A percentile compares a stretch with the other conserved stretches of the same genome.
phyloP scores from a whole-genome alignment of 768 basidiomycete genomes.

The Phylloporus rhodoxanthus region DNA sequence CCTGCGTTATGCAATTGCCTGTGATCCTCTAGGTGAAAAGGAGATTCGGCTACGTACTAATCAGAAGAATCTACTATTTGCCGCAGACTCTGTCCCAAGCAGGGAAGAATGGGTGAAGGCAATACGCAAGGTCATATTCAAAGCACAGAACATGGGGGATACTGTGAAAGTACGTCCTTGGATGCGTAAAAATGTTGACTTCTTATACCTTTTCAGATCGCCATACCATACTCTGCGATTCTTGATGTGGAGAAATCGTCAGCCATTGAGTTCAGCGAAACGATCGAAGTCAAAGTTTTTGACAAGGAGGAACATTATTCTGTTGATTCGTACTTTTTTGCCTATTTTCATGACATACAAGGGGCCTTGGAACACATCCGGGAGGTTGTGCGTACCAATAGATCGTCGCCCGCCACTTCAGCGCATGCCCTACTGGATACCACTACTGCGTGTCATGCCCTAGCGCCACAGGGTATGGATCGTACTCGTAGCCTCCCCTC shows the following conservation, averaged over 20 bases:
- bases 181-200: background rate
- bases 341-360: slow-evolving; percentile 83
- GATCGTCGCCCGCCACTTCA: slow-evolving; percentile 25
- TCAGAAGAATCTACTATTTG: slow-evolving; percentile 65
- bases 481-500: slow-evolving; percentile 38
- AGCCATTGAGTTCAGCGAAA: slow-evolving; percentile 94
- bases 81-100: slow-evolving; percentile 75
- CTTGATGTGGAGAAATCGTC: slow-evolving; percentile 83
- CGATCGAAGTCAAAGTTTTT: slow-evolving; percentile 88
- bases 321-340: slow-evolving; percentile 88
- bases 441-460: slow-evolving; percentile 39
- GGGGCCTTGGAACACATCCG: slow-evolving; percentile 77
- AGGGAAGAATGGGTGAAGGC: slow-evolving; percentile 96
- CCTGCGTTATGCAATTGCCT: slow-evolving; percentile 85
- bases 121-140: slow-evolving; percentile 90
- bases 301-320: slow-evolving; percentile 74
- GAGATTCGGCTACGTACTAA: slow-evolving; percentile 82
- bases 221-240: slow-evolving; percentile 87
- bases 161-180: slow-evolving; percentile 69
- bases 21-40: slow-evolving; percentile 72
- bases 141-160: slow-evolving; percentile 93
- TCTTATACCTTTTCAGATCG: slow-evolving; percentile 50
- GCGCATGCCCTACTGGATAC: slow-evolving; percentile 49
- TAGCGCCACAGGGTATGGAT: slow-evolving; percentile 29
- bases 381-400: slow-evolving; percentile 59